phyloP scores from a whole-genome alignment of 495 filamentous ascomycete species.

The Bacidia gigantensis region DNA sequence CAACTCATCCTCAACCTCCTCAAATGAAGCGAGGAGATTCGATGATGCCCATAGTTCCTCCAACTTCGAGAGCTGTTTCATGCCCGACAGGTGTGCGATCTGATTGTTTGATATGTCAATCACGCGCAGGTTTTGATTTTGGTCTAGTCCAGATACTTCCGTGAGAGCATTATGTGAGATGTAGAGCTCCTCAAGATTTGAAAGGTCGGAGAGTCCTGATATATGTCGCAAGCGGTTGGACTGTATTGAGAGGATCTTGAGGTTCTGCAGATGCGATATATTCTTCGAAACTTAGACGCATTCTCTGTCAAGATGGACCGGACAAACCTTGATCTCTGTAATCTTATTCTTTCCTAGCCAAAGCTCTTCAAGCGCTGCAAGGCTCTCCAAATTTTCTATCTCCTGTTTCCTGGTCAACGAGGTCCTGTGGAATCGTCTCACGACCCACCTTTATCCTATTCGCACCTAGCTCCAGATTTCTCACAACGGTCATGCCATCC shows the following conservation, averaged over 20 bases:
- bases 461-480: conserved; percentile 78
- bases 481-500: conserved; percentile 55
- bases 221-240: conserved; percentile 85
- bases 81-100: conserved; percentile 55
- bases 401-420: conserved; percentile 33
- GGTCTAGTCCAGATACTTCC: conserved; percentile 58
- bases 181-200: conserved; percentile 88
- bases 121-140: conserved; percentile 54
- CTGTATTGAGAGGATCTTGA: conserved; percentile 88
- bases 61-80: conserved; percentile 54
- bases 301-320: background rate
- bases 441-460: conserved; percentile 63
- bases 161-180: conserved; percentile 94
- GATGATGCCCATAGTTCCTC: conserved; percentile 94
- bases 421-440: background rate
- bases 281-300: conserved; percentile 27
- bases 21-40: conserved; percentile 64
- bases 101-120: conserved; percentile 88
- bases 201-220: conserved; percentile 53
- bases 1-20: conserved; percentile 71
- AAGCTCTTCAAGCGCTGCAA: conserved; percentile 66
- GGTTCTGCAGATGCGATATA: conserved; percentile 55
- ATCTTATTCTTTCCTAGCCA: conserved; percentile 99
- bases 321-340: conserved; percentile 53
- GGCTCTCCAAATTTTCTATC: conserved; percentile 71